A percentile compares a stretch with the other conserved stretches of the same genome.
Evolutionary conservation across 495 filamentous ascomycete genomes (phyloP).

Genomic region (Glarea lozoyensis): DNA sequence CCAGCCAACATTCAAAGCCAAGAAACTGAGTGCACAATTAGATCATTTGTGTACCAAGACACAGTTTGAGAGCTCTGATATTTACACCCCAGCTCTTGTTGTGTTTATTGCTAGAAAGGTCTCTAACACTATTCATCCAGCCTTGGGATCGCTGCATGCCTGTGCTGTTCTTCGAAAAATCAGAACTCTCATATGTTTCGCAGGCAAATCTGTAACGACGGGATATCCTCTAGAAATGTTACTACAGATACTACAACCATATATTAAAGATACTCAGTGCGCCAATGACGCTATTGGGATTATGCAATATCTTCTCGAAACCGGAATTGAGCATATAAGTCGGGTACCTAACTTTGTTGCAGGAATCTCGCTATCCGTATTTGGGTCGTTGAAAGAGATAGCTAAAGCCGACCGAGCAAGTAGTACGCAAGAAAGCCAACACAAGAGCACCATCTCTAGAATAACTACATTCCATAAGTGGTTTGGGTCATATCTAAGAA

Average conservation of each 20-base stretch:
- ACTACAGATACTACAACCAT: conserved; percentile 69
- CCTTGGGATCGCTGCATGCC: conserved; percentile 76
- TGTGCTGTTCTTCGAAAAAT: conserved; percentile 83
- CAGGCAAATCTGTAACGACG: conserved; percentile 56
- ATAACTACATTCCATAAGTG: conserved; percentile 59
- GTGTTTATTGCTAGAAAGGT: conserved; percentile 69
- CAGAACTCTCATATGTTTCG: conserved; percentile 68
- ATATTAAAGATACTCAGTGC: conserved; percentile 72
- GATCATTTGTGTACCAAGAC: conserved; percentile 65
- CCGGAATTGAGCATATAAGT: conserved; percentile 55
- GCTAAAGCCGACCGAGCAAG: conserved; percentile 56
- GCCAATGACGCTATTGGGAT: conserved; percentile 89
- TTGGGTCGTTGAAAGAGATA: conserved; percentile 68
- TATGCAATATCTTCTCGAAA: conserved; percentile 70
- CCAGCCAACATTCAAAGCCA: conserved; percentile 77
- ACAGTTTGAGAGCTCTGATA: conserved; percentile 46
- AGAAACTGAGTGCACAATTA: conserved; percentile 63
- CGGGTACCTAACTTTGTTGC: conserved; percentile 64
- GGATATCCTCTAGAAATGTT: conserved; percentile 92
- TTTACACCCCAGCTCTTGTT: conserved; percentile 73
- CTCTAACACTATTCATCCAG: conserved; percentile 74
- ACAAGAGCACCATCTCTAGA: conserved; percentile 57
- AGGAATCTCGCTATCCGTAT: conserved; percentile 64
- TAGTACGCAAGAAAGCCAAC: conserved; percentile 68
- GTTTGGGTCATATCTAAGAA: conserved; percentile 53